A percentile compares a stretch with the other conserved stretches of the same genome.
These are phyloP conservation scores for Oxytropis ochrocephala DNA, from an alignment of 306 rosid genomes.

Conservation along the genomic window DNA sequence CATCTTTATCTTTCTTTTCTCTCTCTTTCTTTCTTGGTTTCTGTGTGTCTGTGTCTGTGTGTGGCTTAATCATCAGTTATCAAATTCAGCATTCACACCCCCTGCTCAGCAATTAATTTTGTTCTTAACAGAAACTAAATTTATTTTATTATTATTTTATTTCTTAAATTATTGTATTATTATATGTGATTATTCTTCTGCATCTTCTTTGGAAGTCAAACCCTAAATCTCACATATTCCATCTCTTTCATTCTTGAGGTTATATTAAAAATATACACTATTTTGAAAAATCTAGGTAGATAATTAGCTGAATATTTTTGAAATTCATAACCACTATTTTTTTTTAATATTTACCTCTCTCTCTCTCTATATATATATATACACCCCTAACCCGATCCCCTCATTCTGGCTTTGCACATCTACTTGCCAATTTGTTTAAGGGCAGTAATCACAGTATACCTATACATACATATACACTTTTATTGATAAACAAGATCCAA, in stretches of 20 bases:
- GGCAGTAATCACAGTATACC: neutral
- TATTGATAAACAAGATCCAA: slow-evolving; percentile 14
- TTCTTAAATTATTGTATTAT: neutral
- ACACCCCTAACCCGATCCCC: neutral
- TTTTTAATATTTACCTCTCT: neutral
- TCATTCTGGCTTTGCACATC: slow-evolving; percentile 14
- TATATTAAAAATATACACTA: neutral
- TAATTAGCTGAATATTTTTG: neutral
- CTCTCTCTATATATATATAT: too few relatives aligned
- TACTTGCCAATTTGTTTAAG: slow-evolving; percentile 10
- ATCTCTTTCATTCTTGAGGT: neutral
- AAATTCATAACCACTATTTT: neutral
- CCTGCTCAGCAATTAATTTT: slow-evolving; percentile 13
- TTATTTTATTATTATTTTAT: neutral
- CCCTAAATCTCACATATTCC: slow-evolving; percentile 29
- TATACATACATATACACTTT: neutral
- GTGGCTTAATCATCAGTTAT: slow-evolving; percentile 1
- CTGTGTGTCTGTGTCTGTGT: neutral
- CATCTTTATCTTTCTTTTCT: neutral
- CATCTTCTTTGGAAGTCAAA: slow-evolving; percentile 22
- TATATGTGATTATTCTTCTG: slow-evolving; percentile 19
- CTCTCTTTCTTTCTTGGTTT: neutral
- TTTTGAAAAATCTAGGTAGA: neutral
- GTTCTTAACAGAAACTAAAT: slow-evolving; percentile 12
- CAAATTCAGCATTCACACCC: slow-evolving; percentile 24